Conservation (phyloP, 2,329 filamentous ascomycete species). For the Botrytis fragariae region DNA sequence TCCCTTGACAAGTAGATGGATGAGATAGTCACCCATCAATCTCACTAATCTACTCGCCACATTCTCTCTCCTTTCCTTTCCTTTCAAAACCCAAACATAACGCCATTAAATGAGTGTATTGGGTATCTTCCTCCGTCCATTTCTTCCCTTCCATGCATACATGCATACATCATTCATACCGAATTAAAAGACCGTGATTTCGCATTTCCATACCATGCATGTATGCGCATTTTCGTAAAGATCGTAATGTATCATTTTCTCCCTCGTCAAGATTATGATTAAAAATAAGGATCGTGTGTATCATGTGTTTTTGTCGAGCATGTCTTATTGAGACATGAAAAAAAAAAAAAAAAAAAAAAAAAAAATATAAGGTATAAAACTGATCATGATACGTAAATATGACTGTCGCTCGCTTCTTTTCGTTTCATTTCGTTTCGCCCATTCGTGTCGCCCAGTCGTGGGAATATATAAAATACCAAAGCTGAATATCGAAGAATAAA, state of each 20-base stretch:
- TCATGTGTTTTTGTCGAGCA: not conserved
- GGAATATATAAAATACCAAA: not conserved
- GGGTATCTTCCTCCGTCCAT: not conserved
- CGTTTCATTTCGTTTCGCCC: too few species aligned
- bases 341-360: not conserved
- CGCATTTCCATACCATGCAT: not conserved
- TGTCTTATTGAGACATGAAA: not conserved
- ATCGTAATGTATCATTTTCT: not conserved
- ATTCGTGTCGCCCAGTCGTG: not conserved
- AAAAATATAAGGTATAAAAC: not conserved
- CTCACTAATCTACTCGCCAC: not conserved
- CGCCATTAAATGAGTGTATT: not conserved
- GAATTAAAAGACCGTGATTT: conserved; percentile 5
- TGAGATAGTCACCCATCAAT: not conserved
- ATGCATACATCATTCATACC: not conserved
- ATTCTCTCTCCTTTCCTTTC: not conserved
- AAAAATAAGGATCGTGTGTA: not conserved
- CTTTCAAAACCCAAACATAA: not conserved
- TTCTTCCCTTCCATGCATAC: not conserved
- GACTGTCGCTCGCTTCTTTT: not conserved
- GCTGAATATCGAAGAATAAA: not conserved
- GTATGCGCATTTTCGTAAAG: not conserved
- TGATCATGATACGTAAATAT: not conserved
- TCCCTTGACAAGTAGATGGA: not conserved
- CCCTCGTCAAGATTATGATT: not conserved